Evolutionary conservation across 805 yeast species (phyloP).

Genomic region (Hagleromyces aurorensis): DNA sequence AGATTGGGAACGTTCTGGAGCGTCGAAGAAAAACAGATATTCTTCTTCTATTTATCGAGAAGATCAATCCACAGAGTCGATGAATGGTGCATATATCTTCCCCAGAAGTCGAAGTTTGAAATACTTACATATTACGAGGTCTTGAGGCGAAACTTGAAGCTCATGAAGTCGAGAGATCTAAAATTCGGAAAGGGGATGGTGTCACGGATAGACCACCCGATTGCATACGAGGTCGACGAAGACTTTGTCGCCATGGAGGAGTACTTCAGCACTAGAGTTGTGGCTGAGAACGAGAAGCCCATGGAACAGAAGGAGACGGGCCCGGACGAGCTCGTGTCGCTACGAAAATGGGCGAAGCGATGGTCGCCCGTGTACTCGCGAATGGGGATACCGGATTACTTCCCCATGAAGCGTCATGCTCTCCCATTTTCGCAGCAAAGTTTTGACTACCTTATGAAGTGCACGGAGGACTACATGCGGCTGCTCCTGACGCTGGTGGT

Average conservation of each 20-base stretch:
- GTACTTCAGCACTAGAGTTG: conserved; percentile 12
- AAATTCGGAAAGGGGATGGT: conserved; percentile 17
- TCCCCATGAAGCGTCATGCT: conserved; percentile 11
- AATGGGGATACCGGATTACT: conserved; percentile 13
- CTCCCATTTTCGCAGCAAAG: conserved; percentile 12
- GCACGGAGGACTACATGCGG: conserved; percentile 12
- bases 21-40: conserved; percentile 23
- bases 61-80: conserved; percentile 28
- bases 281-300: conserved; percentile 7
- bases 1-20: conserved; percentile 24
- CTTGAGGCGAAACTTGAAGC: conserved; percentile 13
- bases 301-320: conserved; percentile 2
- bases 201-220: conserved; percentile 21
- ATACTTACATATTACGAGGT: conserved; percentile 22
- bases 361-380: conserved; percentile 24
- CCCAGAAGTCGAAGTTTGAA: conserved; percentile 23
- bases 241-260: conserved; percentile 23
- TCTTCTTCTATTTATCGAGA: conserved; percentile 25
- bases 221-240: conserved; percentile 30
- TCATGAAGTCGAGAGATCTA: conserved; percentile 11
- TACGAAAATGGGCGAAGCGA: conserved; percentile 23
- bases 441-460: conserved; percentile 8
- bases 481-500: conserved; percentile 12
- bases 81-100: conserved; percentile 20
- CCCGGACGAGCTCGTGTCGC: conserved; percentile 7